These are phyloP conservation scores for Tetradesmus lagerheimii DNA, from an alignment of 139 green algal species.

Conservation along the genomic window DNA sequence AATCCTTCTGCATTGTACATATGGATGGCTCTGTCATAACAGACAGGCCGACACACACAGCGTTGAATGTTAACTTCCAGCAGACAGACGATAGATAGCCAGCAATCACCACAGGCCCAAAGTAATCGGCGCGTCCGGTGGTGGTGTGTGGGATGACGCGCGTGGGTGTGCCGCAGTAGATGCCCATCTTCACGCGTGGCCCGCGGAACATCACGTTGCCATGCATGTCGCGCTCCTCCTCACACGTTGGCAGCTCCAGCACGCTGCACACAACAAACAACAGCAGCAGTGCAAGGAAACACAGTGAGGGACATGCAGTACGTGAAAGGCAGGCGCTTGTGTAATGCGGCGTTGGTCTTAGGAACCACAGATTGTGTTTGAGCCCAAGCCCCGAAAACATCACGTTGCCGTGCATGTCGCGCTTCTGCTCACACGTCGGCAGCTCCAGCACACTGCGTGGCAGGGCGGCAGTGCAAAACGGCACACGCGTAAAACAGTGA, in stretches of 20 bases:
- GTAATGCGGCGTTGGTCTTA: too few species aligned
- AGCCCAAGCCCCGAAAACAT: slow-evolving; percentile 57
- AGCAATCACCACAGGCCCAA: slow-evolving; percentile 45
- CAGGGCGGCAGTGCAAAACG: neutral
- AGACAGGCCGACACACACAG: too few species aligned
- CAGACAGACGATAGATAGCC: neutral
- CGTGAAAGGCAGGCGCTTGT: neutral
- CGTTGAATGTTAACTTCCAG: too few species aligned
- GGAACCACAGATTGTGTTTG: too few species aligned
- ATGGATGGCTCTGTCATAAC: too few species aligned
- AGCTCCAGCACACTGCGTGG: slow-evolving; percentile 36
- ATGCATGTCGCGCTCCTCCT: slow-evolving; percentile 46
- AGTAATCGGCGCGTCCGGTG: slow-evolving; percentile 73
- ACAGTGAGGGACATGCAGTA: neutral
- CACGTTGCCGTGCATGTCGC: slow-evolving; percentile 41
- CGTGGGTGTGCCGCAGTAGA: slow-evolving; percentile 69
- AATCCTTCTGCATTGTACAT: too few species aligned
- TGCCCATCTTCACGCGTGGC: slow-evolving; percentile 70
- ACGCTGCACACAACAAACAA: neutral
- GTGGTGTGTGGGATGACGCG: slow-evolving; percentile 68
- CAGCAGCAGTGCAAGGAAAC: neutral
- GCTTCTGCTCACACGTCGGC: slow-evolving; percentile 31
- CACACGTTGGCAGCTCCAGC: slow-evolving; percentile 43
- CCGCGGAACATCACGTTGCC: slow-evolving; percentile 61
- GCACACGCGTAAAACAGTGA: neutral